A percentile compares a stretch with the other conserved stretches of the same genome.
These are phyloP conservation scores for Sporothrix brasiliensis DNA, from an alignment of 2,329 filamentous ascomycete species.

Conservation along the genomic window DNA sequence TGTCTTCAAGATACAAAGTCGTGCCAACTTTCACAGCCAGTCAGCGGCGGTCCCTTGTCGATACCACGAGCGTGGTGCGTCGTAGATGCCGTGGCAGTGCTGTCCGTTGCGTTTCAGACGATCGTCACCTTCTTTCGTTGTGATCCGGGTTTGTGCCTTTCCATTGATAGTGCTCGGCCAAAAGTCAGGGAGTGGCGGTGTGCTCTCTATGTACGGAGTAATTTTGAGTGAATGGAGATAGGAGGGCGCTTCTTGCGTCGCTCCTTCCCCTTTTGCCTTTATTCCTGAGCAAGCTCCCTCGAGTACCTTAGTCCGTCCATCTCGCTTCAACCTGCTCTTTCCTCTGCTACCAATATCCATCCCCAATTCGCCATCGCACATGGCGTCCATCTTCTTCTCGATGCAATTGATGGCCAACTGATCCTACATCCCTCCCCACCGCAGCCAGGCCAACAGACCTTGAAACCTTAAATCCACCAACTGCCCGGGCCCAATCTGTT, in stretches of 20 bases:
- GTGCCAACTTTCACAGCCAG: background rate
- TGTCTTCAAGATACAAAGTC: too few species aligned
- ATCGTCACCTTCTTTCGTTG: background rate
- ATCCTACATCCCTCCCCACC: background rate
- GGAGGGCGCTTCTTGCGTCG: background rate
- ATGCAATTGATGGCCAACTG: background rate
- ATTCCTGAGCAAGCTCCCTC: background rate
- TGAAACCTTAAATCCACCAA: background rate
- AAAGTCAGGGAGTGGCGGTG: too few species aligned
- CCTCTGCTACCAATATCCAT: background rate
- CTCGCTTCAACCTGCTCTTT: constrained; percentile 11
- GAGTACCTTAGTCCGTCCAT: background rate
- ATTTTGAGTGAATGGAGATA: too few species aligned
- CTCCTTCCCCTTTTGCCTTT: background rate
- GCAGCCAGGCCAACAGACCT: too few species aligned
- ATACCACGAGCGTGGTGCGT: background rate
- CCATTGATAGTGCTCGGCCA: background rate
- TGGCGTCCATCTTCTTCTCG: background rate
- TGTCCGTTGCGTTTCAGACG: constrained; percentile 12
- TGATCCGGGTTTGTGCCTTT: background rate
- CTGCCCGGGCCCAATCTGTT: background rate
- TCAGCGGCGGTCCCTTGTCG: background rate
- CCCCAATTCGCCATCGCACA: constrained; percentile 1
- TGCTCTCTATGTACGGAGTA: too few species aligned
- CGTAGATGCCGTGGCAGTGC: constrained; percentile 10